These are phyloP conservation scores for Tillandsia fasciculata DNA, from an alignment of 176 grass and related monocot genomes.

Conservation along the genomic window DNA sequence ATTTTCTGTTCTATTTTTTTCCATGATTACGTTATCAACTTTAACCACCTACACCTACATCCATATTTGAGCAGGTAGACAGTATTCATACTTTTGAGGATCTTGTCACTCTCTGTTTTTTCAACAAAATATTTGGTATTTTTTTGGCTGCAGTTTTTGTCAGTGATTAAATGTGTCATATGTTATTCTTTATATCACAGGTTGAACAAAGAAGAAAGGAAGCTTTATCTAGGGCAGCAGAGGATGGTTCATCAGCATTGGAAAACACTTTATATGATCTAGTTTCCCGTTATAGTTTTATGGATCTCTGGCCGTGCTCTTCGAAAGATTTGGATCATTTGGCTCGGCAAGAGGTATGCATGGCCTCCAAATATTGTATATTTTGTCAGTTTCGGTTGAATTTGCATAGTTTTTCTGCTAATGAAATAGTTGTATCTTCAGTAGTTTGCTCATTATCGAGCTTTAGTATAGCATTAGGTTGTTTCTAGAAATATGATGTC, in stretches of 20 bases:
- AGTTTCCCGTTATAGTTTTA: slow-evolving; percentile 71
- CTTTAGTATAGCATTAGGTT: too few relatives aligned
- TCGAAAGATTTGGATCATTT: slow-evolving; percentile 97
- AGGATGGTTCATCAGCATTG: slow-evolving; percentile 48
- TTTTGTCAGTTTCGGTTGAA: slow-evolving; percentile 11
- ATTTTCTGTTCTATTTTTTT: too few relatives aligned
- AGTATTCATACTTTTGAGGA: too few relatives aligned
- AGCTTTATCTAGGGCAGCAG: slow-evolving; percentile 56
- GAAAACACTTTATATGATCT: slow-evolving; percentile 69
- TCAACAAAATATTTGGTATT: not conserved
- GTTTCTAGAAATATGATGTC: too few relatives aligned
- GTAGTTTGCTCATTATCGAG: too few relatives aligned
- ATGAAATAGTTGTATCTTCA: slow-evolving; percentile 4
- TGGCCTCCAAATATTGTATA: slow-evolving; percentile 9
- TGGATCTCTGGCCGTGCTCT: slow-evolving; percentile 95
- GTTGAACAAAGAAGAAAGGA: slow-evolving; percentile 95
- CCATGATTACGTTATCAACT: too few relatives aligned
- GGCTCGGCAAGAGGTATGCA: slow-evolving; percentile 65
- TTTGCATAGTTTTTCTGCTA: not conserved
- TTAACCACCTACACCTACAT: too few relatives aligned
- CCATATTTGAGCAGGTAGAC: too few relatives aligned
- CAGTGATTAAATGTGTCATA: not conserved
- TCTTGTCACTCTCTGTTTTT: too few relatives aligned
- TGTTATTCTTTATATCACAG: slow-evolving; percentile 33
- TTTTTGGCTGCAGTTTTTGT: not conserved